phyloP scores from a whole-genome alignment of 2,329 filamentous ascomycete genomes.

The Aspergillus spinulosporus region DNA sequence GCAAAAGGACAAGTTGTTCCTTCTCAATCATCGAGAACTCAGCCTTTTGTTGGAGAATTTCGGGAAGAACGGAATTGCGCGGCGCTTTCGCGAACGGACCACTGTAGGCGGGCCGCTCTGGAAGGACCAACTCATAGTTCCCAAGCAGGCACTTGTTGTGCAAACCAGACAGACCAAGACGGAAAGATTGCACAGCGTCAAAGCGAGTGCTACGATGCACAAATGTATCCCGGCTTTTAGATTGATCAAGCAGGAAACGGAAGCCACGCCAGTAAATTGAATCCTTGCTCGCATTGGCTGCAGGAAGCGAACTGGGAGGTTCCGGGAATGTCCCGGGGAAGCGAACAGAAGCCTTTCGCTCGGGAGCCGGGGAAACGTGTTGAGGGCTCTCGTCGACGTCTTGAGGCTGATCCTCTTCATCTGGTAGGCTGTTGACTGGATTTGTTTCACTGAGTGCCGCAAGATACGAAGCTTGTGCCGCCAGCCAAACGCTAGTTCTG shows the following conservation, averaged over 20 bases:
- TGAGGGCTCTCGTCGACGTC: constrained; percentile 16
- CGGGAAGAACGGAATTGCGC: constrained; percentile 64
- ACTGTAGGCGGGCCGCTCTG: constrained; percentile 70
- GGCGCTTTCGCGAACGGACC: constrained; percentile 70
- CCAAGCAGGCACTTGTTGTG: constrained; percentile 82
- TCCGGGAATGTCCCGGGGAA: constrained; percentile 37
- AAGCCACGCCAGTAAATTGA: constrained; percentile 89
- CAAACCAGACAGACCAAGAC: constrained; percentile 68
- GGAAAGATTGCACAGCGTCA: constrained; percentile 81
- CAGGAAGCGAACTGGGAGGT: constrained; percentile 43
- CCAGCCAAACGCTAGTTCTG: constrained; percentile 82
- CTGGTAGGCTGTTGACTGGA: constrained; percentile 47
- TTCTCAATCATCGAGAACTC: constrained; percentile 59
- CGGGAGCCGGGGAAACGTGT: constrained; percentile 18
- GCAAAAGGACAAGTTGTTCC: constrained; percentile 75
- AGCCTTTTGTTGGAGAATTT: constrained; percentile 56
- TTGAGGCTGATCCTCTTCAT: constrained; percentile 21
- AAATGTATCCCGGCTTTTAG: constrained; percentile 72
- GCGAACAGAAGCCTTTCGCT: constrained; percentile 33
- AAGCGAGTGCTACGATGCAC: constrained; percentile 81
- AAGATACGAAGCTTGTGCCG: constrained; percentile 76
- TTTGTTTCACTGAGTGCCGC: constrained; percentile 62
- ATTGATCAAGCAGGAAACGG: constrained; percentile 68
- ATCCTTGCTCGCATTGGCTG: constrained; percentile 58
- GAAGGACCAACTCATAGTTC: constrained; percentile 74